Evolutionary conservation across 805 yeast species (phyloP), one percentile per base, ranked within the genome.

Genomic region (Clavispora santaluciae): DNA sequence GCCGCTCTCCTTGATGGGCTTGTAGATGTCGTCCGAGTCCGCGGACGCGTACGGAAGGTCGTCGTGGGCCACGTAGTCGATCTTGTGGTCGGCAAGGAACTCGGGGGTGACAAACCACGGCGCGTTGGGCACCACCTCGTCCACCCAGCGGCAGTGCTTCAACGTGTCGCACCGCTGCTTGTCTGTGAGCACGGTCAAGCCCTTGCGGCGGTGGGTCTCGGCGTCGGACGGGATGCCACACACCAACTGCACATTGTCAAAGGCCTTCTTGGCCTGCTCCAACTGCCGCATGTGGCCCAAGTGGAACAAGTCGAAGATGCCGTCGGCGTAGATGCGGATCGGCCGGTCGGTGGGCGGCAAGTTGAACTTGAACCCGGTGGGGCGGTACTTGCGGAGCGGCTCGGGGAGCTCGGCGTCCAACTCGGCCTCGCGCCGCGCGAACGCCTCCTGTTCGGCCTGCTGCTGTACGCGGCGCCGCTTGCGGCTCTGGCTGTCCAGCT

Each of bases 51-150:
- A 93, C 1, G 99, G 99, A 47, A 88, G 69, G 63, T 93, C 98
- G 66, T 93, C 99, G 63, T 93, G 99, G 2, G 99, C 99, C 45
- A 91, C 96, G 56, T 88, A 93, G 62, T 93, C 99, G 51, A 93
- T 88, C 40, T 80, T 70, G 64, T 93, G 96, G 52, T 83, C 64
- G 36, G 69, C 69, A 50, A 93, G 64, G 54, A 93, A 93, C 34
- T 83, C 88, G 40, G 88, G 78, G 2, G 89, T 84, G 21, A 93
- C 89, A 52, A 85, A 78, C 99, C 99, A 93, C 11, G 99, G 99
- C 2, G 97, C 96, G 60, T 86, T 72, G 22, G 91, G 89, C 40
- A 93, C 73, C 22, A 93, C 98, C 61, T 93, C 98, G 61, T 93
- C 98, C 18, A 93, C 99, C 99, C 99, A 93, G 54, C 73, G 80